Evolutionary conservation across 495 filamentous ascomycete genomes (phyloP).

Genomic region (Hypoxylon trugodes): DNA sequence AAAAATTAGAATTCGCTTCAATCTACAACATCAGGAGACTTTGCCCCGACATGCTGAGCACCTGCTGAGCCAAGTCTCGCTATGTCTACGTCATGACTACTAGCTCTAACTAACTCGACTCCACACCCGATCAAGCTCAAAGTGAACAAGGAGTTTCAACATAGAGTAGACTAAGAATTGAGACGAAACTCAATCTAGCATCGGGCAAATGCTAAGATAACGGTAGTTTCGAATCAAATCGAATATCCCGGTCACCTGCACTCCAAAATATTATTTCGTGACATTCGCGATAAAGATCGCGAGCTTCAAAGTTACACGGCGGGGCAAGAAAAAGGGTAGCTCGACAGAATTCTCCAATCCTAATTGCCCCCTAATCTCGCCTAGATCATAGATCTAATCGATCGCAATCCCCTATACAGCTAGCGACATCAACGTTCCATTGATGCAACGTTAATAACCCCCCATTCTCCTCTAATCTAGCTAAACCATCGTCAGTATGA

Average conservation of each 20-base stretch:
- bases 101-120: conserved; percentile 1
- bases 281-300: neutral
- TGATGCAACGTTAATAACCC: no score
- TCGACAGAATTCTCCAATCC: no score
- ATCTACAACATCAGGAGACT: neutral
- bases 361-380: no score
- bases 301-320: neutral
- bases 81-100: conserved; percentile 29
- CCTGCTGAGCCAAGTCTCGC: conserved; percentile 12
- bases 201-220: neutral
- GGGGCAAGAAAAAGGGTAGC: neutral
- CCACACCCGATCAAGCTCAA: conserved; percentile 8
- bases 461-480: no score
- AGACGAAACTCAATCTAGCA: neutral
- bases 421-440: no score
- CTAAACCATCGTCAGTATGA: no score
- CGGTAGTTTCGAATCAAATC: neutral
- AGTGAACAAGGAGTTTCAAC: neutral
- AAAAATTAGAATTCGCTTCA: neutral
- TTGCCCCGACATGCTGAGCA: conserved; percentile 6
- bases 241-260: conserved; percentile 6
- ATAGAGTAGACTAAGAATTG: neutral
- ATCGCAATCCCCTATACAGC: no score
- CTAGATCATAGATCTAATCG: no score
- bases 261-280: neutral